Conservation (phyloP, 768 basidiomycete species). For the Russula virescens region DNA sequence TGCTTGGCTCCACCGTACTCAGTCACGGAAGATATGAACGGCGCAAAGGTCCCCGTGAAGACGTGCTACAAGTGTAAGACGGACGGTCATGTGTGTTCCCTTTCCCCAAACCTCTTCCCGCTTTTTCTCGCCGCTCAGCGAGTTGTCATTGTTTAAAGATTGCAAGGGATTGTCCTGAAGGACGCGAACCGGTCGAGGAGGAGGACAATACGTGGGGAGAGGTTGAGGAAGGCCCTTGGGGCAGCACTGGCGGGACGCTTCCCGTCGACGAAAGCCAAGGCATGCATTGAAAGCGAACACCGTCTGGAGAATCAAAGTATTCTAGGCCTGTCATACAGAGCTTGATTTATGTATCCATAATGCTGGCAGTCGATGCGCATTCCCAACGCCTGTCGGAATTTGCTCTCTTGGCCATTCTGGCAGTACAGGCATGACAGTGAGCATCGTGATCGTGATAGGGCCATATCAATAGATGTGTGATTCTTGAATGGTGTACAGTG, state of each 20-base stretch:
- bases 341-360: conserved; percentile 6
- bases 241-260: background rate
- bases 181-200: conserved; percentile 23
- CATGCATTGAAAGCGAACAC: background rate
- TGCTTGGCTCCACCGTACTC: conserved; percentile 72
- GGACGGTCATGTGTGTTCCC: conserved; percentile 71
- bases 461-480: no score
- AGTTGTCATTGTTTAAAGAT: conserved; percentile 23
- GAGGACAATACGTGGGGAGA: conserved; percentile 20
- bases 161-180: conserved; percentile 34
- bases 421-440: no score
- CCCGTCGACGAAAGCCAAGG: conserved; percentile 2
- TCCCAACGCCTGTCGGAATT: no score
- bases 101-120: background rate
- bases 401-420: no score
- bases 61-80: conserved; percentile 87
- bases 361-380: background rate
- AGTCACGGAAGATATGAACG: conserved; percentile 39
- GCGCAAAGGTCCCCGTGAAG: conserved; percentile 52
- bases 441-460: no score
- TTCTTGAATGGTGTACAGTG: no score
- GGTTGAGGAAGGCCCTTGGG: conserved; percentile 9
- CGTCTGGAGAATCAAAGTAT: background rate
- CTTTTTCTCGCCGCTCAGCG: background rate
- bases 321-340: conserved; percentile 2